These are phyloP conservation scores for Kregervanrija pseudodelftensis DNA, from an alignment of 805 yeast species.

Conservation along the genomic window DNA sequence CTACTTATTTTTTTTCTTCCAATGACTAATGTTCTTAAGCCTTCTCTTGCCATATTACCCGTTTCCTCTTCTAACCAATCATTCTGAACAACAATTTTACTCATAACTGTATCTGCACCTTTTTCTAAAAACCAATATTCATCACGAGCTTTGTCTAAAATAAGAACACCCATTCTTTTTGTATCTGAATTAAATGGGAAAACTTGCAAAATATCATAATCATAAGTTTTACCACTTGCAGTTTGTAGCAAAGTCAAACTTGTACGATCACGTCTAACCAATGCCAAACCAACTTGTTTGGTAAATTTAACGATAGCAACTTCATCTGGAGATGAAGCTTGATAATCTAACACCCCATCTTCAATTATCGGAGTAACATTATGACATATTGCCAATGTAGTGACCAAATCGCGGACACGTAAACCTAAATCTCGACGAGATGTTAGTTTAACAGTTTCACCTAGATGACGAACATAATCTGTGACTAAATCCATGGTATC, in stretches of 20 bases:
- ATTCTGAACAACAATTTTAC: slow-evolving; percentile 67
- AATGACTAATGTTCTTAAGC: slow-evolving; percentile 87
- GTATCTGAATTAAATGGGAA: slow-evolving; percentile 96
- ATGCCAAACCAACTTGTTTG: slow-evolving; percentile 73
- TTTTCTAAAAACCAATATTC: slow-evolving; percentile 83
- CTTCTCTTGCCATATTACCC: slow-evolving; percentile 97
- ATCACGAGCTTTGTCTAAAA: slow-evolving; percentile 51
- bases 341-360: slow-evolving; percentile 66
- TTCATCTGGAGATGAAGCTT: slow-evolving; percentile 98
- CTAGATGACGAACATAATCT: slow-evolving; percentile 44
- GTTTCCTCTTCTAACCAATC: slow-evolving; percentile 99
- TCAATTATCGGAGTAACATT: slow-evolving; percentile 92
- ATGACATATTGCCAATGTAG: slow-evolving; percentile 90
- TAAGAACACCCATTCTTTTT: slow-evolving; percentile 91
- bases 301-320: slow-evolving; percentile 94
- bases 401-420: slow-evolving; percentile 72
- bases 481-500: slow-evolving; percentile 88
- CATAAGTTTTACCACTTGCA: slow-evolving; percentile 41
- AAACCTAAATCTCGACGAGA: slow-evolving; percentile 64
- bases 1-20: slow-evolving; percentile 69
- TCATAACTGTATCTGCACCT: slow-evolving; percentile 97
- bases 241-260: slow-evolving; percentile 63
- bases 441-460: slow-evolving; percentile 22
- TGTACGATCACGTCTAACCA: slow-evolving; percentile 75
- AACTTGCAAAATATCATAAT: slow-evolving; percentile 66